Evolutionary conservation across 169 alveolate species (phyloP).

Genomic region (Cardiosporidium cionae): DNA sequence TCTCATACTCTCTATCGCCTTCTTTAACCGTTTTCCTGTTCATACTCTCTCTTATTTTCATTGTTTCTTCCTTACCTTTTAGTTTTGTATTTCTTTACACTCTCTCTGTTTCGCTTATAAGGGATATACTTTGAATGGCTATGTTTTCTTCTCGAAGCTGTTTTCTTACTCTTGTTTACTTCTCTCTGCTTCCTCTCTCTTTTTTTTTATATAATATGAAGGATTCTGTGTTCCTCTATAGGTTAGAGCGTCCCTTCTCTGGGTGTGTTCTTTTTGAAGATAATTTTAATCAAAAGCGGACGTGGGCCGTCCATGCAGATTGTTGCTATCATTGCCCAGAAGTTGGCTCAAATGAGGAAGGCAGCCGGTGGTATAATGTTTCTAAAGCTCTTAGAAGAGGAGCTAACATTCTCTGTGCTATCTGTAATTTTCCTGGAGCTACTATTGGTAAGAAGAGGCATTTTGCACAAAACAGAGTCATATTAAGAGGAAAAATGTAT

Average conservation of each 20-base stretch:
- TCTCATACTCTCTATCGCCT: background rate
- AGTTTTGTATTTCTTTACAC: background rate
- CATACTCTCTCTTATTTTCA: background rate
- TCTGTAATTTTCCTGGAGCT: conserved; percentile 17
- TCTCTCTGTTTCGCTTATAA: background rate
- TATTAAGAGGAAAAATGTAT: background rate
- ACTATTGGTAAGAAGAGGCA: background rate
- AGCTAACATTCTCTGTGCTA: background rate
- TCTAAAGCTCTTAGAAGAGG: background rate
- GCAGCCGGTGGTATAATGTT: conserved; percentile 22
- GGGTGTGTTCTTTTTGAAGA: conserved; percentile 11
- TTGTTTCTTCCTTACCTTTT: background rate
- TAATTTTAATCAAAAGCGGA: background rate
- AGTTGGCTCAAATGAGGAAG: conserved; percentile 13
- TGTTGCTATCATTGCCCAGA: conserved; percentile 19
- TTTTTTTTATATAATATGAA: too few species aligned
- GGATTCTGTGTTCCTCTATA: too few species aligned
- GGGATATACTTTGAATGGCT: background rate
- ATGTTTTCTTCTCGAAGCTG: background rate
- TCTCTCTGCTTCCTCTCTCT: too few species aligned
- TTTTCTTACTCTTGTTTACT: too few species aligned
- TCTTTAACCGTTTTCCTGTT: background rate
- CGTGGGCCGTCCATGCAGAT: conserved; percentile 19
- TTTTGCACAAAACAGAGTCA: background rate
- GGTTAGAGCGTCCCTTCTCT: conserved; percentile 11